Conservation (phyloP, 2,329 filamentous ascomycete species). For the Pestalotiopsis sp. region DNA sequence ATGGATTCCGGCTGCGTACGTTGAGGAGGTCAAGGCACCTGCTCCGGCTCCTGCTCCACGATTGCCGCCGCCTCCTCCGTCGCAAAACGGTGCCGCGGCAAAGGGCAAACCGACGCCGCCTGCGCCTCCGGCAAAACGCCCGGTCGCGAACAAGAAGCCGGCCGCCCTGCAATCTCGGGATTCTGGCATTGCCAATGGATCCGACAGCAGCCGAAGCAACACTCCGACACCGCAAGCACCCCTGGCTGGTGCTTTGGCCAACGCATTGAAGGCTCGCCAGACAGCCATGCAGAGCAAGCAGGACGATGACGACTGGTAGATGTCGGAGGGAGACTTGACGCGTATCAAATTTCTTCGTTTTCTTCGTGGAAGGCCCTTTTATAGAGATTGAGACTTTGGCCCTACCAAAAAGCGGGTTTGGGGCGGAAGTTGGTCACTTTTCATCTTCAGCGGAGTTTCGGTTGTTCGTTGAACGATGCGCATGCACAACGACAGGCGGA, state of each 20-base stretch:
- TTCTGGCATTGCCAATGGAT: slow-evolving; percentile 63
- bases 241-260: slow-evolving; percentile 70
- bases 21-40: slow-evolving; percentile 75
- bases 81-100: slow-evolving; percentile 45
- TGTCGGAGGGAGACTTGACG: not conserved
- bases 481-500: not conserved
- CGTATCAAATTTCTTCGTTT: not conserved
- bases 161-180: slow-evolving; percentile 72
- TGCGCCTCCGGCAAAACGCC: slow-evolving; percentile 79
- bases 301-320: slow-evolving; percentile 72
- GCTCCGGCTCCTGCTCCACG: slow-evolving; percentile 64
- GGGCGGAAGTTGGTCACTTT: not conserved
- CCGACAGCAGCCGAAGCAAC: slow-evolving; percentile 65
- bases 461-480: not conserved
- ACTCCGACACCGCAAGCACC: slow-evolving; percentile 70
- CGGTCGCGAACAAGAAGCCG: slow-evolving; percentile 72
- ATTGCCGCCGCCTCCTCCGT: slow-evolving; percentile 67
- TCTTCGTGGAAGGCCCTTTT: slow-evolving; percentile 16
- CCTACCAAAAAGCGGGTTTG: not conserved
- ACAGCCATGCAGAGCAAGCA: slow-evolving; percentile 73
- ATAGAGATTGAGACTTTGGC: not conserved
- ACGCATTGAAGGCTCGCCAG: slow-evolving; percentile 77
- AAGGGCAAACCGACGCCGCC: slow-evolving; percentile 73
- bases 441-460: not conserved
- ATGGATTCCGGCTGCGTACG: slow-evolving; percentile 93